phyloP scores from a whole-genome alignment of 768 basidiomycete species.

The Suillus alpinus region DNA sequence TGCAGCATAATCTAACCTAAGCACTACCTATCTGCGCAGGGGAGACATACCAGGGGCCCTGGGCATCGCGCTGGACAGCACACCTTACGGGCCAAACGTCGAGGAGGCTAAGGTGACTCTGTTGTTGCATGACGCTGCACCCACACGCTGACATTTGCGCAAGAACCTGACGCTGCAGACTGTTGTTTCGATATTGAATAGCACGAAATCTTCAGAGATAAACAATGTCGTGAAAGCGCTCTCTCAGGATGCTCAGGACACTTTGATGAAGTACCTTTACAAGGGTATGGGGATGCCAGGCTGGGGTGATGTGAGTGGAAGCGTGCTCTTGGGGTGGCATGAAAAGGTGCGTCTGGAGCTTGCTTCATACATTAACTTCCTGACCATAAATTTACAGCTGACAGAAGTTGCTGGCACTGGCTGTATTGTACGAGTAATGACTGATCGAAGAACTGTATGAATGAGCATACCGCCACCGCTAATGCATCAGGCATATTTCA shows the following conservation, averaged over 20 bases:
- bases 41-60: constrained; percentile 77
- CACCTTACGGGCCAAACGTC: constrained; percentile 85
- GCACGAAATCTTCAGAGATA: constrained; percentile 88
- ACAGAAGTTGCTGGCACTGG: constrained; percentile 93
- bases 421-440: constrained; percentile 88
- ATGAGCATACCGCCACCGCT: neutral
- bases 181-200: constrained; percentile 87
- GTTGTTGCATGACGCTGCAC: neutral
- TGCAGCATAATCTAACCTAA: neutral
- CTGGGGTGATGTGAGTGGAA: constrained; percentile 61
- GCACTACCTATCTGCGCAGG: constrained; percentile 37
- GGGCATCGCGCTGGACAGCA: constrained; percentile 63
- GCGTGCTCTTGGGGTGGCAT: constrained; percentile 81
- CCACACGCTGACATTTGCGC: neutral
- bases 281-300: constrained; percentile 84
- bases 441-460: constrained; percentile 60
- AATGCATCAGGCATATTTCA: neutral
- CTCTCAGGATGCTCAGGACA: constrained; percentile 76
- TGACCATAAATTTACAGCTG: constrained; percentile 46
- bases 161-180: constrained; percentile 79
- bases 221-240: constrained; percentile 69
- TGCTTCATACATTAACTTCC: constrained; percentile 1
- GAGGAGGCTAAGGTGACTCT: constrained; percentile 84
- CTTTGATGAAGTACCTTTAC: constrained; percentile 92
- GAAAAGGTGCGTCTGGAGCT: constrained; percentile 69